Base-by-base conservation (phyloP, 495 filamentous ascomycete genomes). In the Penicillium riverlandense region DNA sequence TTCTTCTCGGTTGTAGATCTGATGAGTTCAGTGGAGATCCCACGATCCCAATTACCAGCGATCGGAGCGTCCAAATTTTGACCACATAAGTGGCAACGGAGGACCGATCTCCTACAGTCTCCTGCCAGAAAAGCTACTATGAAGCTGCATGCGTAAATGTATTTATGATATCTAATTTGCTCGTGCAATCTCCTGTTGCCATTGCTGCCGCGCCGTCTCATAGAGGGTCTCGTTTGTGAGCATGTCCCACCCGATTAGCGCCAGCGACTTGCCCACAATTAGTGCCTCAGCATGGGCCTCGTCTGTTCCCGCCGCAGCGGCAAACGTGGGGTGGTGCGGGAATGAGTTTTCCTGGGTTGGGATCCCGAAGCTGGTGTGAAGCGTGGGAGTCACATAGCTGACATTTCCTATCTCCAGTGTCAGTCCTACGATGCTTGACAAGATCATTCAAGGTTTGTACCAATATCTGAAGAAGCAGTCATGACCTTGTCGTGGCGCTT, bases 311-410 rank as follows among this genome's bases (percentile, higher is more conserved):
- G 79, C 74, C 0, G 76, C 71, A 11, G 64, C 60, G 15, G 76
- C 71, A 64, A 84, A 87, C 2, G 71, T 71, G 0, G 78, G 75
- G 49, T 71, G 82, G 53, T 87, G 82, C 11, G 71, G 76, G n/a
- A 69, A 74, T 4, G 61, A 65, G 0, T 67, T 70, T 11, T 66
- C 54, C 3, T 67, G 61, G 10, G 55, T 50, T 0, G 59, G 61
- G 39, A 88, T 84, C 5, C 62, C 63, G 47, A 85, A 84, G 34
- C 75, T 73, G 1, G 72, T 66, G 45, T 71, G 78, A 12, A 88
- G 49, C 31, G 76, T 81, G 15, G 83, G 84, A 50, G 82, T 71
- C 1, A 74, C 69, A 52, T 84, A 75, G 54, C 77, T 82, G 46
- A 87, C 70, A 52, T 86, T 75, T 0, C 82, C 82, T 71, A n/a